Evolutionary conservation across 352 stramenopile species (phyloP).

Genomic region (Globisporangium sylvaticum): DNA sequence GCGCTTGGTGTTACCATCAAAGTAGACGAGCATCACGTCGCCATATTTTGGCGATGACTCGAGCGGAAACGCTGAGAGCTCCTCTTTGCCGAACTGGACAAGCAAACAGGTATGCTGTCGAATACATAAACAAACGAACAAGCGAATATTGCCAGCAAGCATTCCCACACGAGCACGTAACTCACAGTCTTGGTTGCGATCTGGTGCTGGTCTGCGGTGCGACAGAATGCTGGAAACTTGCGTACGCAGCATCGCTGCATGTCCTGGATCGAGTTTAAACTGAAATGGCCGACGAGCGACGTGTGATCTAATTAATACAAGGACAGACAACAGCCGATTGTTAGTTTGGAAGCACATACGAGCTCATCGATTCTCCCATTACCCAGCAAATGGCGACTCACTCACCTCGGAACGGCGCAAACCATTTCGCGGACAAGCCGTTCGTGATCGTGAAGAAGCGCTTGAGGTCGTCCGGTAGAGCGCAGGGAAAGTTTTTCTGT

Average conservation of each 20-base stretch:
- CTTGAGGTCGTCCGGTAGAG: conserved; percentile 60
- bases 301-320: conserved; percentile 31
- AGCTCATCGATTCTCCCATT: background rate
- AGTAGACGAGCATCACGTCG: conserved; percentile 49
- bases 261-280: conserved; percentile 56
- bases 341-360: background rate
- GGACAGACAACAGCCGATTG: background rate
- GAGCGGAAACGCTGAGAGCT: conserved; percentile 40
- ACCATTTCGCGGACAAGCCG: conserved; percentile 73
- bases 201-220: conserved; percentile 33
- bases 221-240: conserved; percentile 33
- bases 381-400: background rate
- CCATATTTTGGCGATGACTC: conserved; percentile 58
- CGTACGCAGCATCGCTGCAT: conserved; percentile 38
- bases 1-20: conserved; percentile 22
- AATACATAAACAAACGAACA: background rate
- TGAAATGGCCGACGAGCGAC: conserved; percentile 62
- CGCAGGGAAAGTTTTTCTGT: conserved; percentile 53
- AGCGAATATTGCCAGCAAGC: background rate
- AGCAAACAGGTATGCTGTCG: background rate
- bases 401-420: conserved; percentile 46
- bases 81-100: conserved; percentile 19
- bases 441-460: conserved; percentile 69
- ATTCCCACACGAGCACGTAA: background rate
- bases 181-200: conserved; percentile 23